Evolutionary conservation across 1,284 basidiomycete species (phyloP), one percentile per base, ranked within the genome.

Genomic region (Apiotrichum siamense): DNA sequence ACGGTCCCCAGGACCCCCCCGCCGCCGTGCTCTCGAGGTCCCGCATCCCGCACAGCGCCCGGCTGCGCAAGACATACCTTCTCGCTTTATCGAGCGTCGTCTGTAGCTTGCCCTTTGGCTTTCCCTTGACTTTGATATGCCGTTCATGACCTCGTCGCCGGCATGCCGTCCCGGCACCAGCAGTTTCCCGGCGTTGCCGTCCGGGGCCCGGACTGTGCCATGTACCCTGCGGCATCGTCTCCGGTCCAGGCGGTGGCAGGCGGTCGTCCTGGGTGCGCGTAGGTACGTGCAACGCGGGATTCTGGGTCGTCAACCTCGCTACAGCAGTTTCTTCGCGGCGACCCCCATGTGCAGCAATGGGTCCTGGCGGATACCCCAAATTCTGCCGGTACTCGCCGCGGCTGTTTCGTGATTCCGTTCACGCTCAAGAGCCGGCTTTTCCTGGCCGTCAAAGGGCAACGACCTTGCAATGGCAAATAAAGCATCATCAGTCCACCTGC

Each of bases 401-500:
- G 5, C 47, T 57, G 21, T 26, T 57, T 5, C 13, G 31, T 57
- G 9, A 49, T 58, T 2, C 57, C 57, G 5, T 57, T 64, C 33
- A 53, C 62, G 0, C 64, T 61, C 21, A 61, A 66, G 47, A 59
- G 58, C 0, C 64, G 62, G 1, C 61, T 62, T 18, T 66, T 42
- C 37, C 53, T 63, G n/a, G 51, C n/a, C 61, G 23, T 52, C 55
- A 7, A 54, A 59, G n/a, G 57, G 59, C 21, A 51, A 55, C 7
- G 80, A 84, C 86, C 0, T 77, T 85, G 17, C 76, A 82, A 57
- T 80, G 88, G 56, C 78, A 89, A 21, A 82, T 85, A 15, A 84
- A 87, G 63, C 78, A 88, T 18, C 87, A n/a, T 35, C 15, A 33
- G 43, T 25, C 5, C 21, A 42, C 18, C 4, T 15, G 13, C 4